Base-by-base conservation (phyloP, 345 rosid genomes). In the Melaleuca quinquenervia region DNA sequence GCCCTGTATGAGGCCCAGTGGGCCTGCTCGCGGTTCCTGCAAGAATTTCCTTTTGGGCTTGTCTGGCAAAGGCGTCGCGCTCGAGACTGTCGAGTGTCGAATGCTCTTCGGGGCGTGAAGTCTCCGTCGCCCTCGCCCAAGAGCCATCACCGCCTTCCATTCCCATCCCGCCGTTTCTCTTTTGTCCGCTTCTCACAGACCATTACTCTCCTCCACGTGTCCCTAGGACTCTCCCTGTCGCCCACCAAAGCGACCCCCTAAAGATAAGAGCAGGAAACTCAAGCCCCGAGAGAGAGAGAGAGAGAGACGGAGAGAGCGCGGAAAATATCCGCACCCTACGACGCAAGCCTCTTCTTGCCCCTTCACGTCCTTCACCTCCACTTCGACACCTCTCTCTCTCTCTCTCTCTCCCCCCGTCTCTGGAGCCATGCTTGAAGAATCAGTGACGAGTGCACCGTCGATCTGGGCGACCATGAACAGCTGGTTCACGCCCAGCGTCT, bases 401-500 rank as follows among this genome's bases (percentile, higher is more conserved):
- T 16, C 74, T 36, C 75, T 12, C 14, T n/a, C 52, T 70, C 60
- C 20, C 48, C 5, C 51, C 50, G 12, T 45, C 50, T 36, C 44
- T 41, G 80, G 55, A 83, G 84, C 90, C 26, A 93, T 94, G 95
- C 83, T 94, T 41, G 94, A 88, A 82, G 92, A 87, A 88, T 89
- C 95, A 9, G 24, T 87, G 45, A 50, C 93, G 27, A 84, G 91
- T 54, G 82, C 88, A n/a, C 92, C 92, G 36, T 92, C 98, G 53
- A 55, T 95, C 86, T 91, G 95, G 91, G 93, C 94, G 53, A 89
- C 94, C 50, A 86, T 95, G 88, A 90, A 88, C 91, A 95, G 97
- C 87, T 95, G 98, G 97, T 93, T 93, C 56, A 95, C 98, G 20
- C 96, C 98, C 2, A 88, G 97, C 49, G 93, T 93, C 21, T 94